A percentile compares a stretch with the other conserved stretches of the same genome.
Evolutionary conservation across 352 stramenopile species (phyloP).

Genomic region (Phytopythium sindhum): DNA sequence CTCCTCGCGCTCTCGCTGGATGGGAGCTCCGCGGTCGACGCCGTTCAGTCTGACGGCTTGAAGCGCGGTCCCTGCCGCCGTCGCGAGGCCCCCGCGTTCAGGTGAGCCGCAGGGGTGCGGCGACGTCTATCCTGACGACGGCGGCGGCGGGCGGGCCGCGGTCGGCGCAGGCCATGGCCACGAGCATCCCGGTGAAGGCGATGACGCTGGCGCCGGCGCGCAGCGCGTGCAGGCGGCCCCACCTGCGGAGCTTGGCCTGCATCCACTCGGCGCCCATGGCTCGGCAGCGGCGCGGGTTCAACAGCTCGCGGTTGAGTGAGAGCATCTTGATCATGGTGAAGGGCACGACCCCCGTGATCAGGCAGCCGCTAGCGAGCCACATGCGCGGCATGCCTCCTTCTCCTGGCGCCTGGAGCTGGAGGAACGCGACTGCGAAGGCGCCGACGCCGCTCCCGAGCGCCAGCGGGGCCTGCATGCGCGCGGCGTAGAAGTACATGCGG

Average conservation of each 20-base stretch:
- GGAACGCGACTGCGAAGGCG: conserved; percentile 38
- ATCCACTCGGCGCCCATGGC: conserved; percentile 43
- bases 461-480: conserved; percentile 58
- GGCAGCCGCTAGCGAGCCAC: conserved; percentile 51
- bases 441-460: conserved; percentile 50
- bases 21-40: not conserved
- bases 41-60: no score
- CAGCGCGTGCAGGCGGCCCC: conserved; percentile 54
- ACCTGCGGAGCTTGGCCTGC: conserved; percentile 45
- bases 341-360: conserved; percentile 56
- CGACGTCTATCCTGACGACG: not conserved
- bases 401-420: conserved; percentile 28
- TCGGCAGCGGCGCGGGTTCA: conserved; percentile 41
- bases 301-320: conserved; percentile 53
- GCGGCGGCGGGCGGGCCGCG: conserved; percentile 4
- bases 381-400: conserved; percentile 34
- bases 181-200: conserved; percentile 59
- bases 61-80: not conserved
- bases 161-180: conserved; percentile 48
- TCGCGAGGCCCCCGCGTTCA: not conserved
- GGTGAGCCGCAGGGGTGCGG: not conserved
- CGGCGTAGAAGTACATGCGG: conserved; percentile 75
- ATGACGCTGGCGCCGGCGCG: conserved; percentile 45
- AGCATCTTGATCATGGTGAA: conserved; percentile 74
- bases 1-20: not conserved